phyloP scores from a whole-genome alignment of 495 filamentous ascomycete species.

The Haplographium delicatum region DNA sequence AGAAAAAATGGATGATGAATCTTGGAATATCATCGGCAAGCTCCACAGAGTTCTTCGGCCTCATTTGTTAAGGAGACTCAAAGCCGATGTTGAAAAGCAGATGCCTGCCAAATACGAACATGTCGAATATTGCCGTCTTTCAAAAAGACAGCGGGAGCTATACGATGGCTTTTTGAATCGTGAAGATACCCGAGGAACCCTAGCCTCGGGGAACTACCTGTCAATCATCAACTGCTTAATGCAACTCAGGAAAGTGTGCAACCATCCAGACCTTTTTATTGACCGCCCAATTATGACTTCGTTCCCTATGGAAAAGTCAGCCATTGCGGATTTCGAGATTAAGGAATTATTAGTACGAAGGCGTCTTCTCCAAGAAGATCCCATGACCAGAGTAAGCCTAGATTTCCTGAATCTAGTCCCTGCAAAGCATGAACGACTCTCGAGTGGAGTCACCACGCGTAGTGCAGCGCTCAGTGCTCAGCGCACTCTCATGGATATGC shows the following conservation, averaged over 20 bases:
- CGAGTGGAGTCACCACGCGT: constrained; percentile 53
- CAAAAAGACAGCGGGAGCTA: constrained; percentile 87
- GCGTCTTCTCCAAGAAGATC: constrained; percentile 58
- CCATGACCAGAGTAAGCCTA: constrained; percentile 62
- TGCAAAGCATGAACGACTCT: constrained; percentile 62
- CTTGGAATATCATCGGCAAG: constrained; percentile 79
- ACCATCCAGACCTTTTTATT: constrained; percentile 96
- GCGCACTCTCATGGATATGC: constrained; percentile 53
- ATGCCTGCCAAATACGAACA: constrained; percentile 98
- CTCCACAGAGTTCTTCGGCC: constrained; percentile 91
- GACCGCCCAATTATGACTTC: constrained; percentile 97
- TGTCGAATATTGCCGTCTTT: constrained; percentile 89
- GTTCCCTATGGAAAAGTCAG: constrained; percentile 84
- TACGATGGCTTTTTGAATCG: constrained; percentile 98
- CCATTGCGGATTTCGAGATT: constrained; percentile 69
- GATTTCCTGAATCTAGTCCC: constrained; percentile 79
- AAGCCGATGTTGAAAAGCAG: constrained; percentile 98
- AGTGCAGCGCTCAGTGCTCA: constrained; percentile 61
- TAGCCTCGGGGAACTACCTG: constrained; percentile 93
- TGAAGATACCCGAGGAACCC: constrained; percentile 78
- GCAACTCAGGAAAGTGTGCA: constrained; percentile 97
- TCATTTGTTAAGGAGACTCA: constrained; percentile 85
- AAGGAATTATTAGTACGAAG: constrained; percentile 69
- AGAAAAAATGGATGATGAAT: constrained; percentile 89
- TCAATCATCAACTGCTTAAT: constrained; percentile 98